Base-by-base conservation (phyloP, 768 basidiomycete species). In the Rhodotorula graminis region DNA sequence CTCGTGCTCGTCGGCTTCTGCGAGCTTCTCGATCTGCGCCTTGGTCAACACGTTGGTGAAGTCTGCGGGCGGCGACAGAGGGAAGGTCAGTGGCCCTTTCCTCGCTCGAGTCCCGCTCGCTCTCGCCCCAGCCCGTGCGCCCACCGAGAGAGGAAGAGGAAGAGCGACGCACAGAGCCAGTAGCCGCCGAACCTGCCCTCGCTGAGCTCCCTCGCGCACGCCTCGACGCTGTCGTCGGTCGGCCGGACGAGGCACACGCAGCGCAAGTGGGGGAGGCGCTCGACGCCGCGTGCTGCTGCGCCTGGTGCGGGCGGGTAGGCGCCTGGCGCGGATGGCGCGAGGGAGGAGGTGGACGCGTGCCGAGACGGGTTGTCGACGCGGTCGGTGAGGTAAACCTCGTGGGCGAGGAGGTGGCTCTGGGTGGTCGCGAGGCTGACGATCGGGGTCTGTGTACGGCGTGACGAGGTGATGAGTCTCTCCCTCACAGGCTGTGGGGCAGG, bases 341-440 rank as follows among this genome's bases (percentile, higher is more conserved):
- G 9, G 14, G 50, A 11, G 53, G 61, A 9, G 25, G 71, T 56
- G 19, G 60, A 25, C 0, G 47, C 27, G 31, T 60, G 44, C 3
- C 72, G 61, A 25, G 80, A 79, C 47, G 84, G 88, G 84, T 98
- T 98, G 84, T 98, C 96, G 79, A 99, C 92, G 67, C 93, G 86
- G 83, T 99, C 96, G 9, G 95, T 99, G 65, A 99, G 86, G 82
- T 99, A 99, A 56, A 98, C 92, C 80, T 99, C 94, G 77, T 98
- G 93, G 6, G 93, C 89, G 56, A 99, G 84, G 42, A 99, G 85
- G 16, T 88, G 89, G 5, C 93, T 93, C 80, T 98, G 96, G 0
- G 96, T 98, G 1, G 92, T 89, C 6, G 94, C 91, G 27, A 97
- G 85, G 8, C 94, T 97, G 12, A 99, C 89, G 71, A 98, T 94